A percentile compares a stretch with the other conserved stretches of the same genome.
Conservation (phyloP, 2,329 filamentous ascomycete genomes). For the Penicillium janthinellum region DNA sequence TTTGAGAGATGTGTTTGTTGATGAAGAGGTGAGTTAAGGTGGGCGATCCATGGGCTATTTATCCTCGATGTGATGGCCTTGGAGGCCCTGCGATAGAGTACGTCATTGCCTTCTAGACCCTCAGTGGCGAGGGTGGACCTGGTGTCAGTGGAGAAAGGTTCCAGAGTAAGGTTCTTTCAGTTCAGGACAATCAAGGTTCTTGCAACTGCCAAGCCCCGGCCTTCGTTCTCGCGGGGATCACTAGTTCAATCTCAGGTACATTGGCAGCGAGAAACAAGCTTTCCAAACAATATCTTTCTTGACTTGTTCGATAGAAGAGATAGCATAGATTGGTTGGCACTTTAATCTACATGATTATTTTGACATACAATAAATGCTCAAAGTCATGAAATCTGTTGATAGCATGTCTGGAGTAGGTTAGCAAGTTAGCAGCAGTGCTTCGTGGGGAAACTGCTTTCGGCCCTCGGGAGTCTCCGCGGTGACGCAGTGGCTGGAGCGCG, state of each 20-base stretch:
- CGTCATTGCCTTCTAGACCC: background rate
- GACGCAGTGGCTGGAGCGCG: background rate
- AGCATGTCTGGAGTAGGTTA: background rate
- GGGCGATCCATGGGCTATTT: constrained; percentile 2
- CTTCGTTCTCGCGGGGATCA: background rate
- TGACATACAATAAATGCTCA: background rate
- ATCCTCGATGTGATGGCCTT: background rate
- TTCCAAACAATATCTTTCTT: background rate
- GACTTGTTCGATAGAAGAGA: background rate
- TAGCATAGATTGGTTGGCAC: background rate
- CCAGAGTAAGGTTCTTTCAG: background rate
- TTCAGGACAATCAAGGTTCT: background rate
- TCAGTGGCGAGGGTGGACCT: background rate
- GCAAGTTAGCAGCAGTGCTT: too few relatives aligned
- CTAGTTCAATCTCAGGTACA: background rate
- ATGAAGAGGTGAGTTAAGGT: background rate
- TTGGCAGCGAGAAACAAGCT: background rate
- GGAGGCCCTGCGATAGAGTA: background rate
- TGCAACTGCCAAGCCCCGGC: background rate
- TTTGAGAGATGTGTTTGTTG: background rate
- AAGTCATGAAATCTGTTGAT: background rate
- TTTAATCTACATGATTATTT: background rate
- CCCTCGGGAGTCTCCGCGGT: background rate
- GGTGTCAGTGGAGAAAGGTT: background rate
- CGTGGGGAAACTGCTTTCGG: background rate